phyloP scores from a whole-genome alignment of 495 filamentous ascomycete genomes.

The Aspergillus incahuasiensis region DNA sequence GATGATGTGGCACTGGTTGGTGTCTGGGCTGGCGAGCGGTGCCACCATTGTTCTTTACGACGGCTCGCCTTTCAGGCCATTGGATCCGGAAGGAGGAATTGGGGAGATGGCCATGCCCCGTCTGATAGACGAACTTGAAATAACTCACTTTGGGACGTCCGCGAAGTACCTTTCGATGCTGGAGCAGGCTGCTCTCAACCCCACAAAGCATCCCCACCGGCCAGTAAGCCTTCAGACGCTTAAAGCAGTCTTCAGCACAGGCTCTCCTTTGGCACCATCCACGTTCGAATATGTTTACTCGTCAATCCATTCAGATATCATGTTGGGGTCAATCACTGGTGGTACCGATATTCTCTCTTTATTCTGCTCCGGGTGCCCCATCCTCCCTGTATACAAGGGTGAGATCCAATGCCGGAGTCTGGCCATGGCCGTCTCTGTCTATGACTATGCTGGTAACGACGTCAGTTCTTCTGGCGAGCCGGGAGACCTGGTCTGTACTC shows the following conservation, averaged over 20 bases:
- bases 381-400: constrained; percentile 79
- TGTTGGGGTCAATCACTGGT: constrained; percentile 80
- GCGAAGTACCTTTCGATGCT: constrained; percentile 90
- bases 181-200: constrained; percentile 72
- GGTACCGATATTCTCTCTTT: constrained; percentile 93
- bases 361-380: constrained; percentile 80
- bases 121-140: constrained; percentile 63
- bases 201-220: constrained; percentile 46
- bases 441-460: constrained; percentile 56
- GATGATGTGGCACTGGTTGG: constrained; percentile 99
- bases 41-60: constrained; percentile 82
- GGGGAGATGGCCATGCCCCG: constrained; percentile 66
- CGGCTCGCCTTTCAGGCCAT: constrained; percentile 75
- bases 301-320: constrained; percentile 68
- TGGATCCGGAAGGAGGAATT: constrained; percentile 45
- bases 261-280: constrained; percentile 83
- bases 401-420: constrained; percentile 89
- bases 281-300: constrained; percentile 87
- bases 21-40: constrained; percentile 75
- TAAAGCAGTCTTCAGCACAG: constrained; percentile 85
- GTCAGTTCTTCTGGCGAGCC: constrained; percentile 55
- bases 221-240: constrained; percentile 52
- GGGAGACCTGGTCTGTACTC: constrained; percentile 87
- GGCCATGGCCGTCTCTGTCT: constrained; percentile 83
- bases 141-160: constrained; percentile 89